phyloP scores from a whole-genome alignment of 1,284 basidiomycete genomes.

The Cryptococcus depauperatus region DNA sequence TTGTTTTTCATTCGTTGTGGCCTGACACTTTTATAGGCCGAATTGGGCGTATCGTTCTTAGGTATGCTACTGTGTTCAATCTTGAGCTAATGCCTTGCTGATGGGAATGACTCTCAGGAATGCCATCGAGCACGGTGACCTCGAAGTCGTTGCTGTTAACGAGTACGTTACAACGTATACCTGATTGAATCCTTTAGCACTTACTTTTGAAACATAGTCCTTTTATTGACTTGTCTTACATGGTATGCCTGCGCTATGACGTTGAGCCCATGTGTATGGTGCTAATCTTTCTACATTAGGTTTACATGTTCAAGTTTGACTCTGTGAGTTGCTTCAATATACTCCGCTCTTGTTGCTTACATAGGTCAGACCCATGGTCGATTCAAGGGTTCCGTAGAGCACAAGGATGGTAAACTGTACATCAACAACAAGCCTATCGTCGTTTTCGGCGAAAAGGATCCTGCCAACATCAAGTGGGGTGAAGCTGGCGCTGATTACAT shows the following conservation, averaged over 20 bases:
- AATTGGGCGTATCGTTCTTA: slow-evolving; percentile 95
- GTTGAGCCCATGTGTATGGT: not conserved
- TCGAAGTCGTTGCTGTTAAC: slow-evolving; percentile 81
- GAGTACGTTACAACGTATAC: slow-evolving; percentile 69
- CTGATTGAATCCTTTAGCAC: not conserved
- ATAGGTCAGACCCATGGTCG: slow-evolving; percentile 67
- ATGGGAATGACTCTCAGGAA: slow-evolving; percentile 51
- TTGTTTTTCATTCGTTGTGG: not conserved
- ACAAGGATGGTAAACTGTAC: slow-evolving; percentile 82
- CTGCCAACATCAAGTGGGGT: slow-evolving; percentile 78
- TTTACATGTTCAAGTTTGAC: slow-evolving; percentile 99
- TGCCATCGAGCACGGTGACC: slow-evolving; percentile 67
- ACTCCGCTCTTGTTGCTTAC: not conserved
- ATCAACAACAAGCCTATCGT: slow-evolving; percentile 73
- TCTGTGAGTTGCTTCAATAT: slow-evolving; percentile 39
- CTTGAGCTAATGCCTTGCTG: not conserved
- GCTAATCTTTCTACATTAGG: slow-evolving; percentile 12
- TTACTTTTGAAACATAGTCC: slow-evolving; percentile 53
- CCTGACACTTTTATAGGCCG: slow-evolving; percentile 55
- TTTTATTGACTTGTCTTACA: slow-evolving; percentile 93
- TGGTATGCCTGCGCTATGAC: slow-evolving; percentile 55
- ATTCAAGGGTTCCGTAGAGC: slow-evolving; percentile 78
- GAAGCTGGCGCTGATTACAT: slow-evolving; percentile 80
- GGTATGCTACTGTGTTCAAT: slow-evolving; percentile 14
- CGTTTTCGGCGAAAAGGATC: slow-evolving; percentile 83